These are phyloP conservation scores for Diutina rugosa DNA, from an alignment of 1,139 yeast species.

Conservation along the genomic window DNA sequence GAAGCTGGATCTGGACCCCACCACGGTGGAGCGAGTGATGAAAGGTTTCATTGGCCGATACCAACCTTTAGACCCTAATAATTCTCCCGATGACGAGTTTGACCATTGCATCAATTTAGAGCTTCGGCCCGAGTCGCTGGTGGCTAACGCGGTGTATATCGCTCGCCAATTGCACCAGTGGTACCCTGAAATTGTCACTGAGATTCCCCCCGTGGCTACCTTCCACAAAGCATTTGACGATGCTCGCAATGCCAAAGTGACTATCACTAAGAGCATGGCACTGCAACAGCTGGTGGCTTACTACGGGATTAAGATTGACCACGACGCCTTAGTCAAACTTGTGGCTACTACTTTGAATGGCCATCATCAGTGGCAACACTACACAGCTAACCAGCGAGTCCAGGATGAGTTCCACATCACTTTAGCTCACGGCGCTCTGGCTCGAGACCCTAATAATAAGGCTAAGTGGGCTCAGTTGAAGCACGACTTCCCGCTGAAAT, in stretches of 20 bases:
- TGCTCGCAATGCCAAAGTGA: conserved; percentile 43
- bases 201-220: conserved; percentile 9
- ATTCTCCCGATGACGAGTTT: conserved; percentile 4
- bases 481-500: conserved; percentile 6
- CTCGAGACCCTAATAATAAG: conserved; percentile 13
- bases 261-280: conserved; percentile 24
- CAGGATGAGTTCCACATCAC: conserved; percentile 70
- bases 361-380: conserved; percentile 15
- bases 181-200: not conserved
- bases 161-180: not conserved
- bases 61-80: conserved; percentile 35
- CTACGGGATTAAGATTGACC: conserved; percentile 16
- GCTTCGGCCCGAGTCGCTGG: conserved; percentile 4
- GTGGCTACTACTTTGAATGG: conserved; percentile 6
- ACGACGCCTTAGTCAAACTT: conserved; percentile 2
- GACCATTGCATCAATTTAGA: conserved; percentile 6
- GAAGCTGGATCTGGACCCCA: conserved; percentile 31
- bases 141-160: conserved; percentile 4
- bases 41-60: conserved; percentile 60
- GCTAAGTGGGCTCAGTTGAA: conserved; percentile 8
- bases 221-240: conserved; percentile 28
- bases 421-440: conserved; percentile 36
- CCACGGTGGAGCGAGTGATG: conserved; percentile 48
- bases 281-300: conserved; percentile 7
- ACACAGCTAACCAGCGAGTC: conserved; percentile 22